Conservation (phyloP, 495 filamentous ascomycete species). For the Penicillium bialowiezense region DNA sequence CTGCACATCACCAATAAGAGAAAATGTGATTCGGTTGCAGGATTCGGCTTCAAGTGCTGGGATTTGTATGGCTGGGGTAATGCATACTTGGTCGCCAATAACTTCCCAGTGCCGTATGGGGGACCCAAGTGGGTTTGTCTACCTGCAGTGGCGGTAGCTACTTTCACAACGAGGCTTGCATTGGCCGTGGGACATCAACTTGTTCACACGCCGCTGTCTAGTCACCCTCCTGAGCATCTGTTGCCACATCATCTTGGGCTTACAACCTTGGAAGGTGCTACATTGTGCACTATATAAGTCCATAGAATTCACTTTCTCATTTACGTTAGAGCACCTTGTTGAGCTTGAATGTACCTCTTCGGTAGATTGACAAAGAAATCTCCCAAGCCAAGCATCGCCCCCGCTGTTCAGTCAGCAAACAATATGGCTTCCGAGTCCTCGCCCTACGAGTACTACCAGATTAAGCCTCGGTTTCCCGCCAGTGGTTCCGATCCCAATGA, state of each 20-base stretch:
- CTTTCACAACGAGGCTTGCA: neutral
- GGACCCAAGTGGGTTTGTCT: neutral
- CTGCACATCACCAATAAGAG: neutral
- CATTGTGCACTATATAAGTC: slow-evolving; percentile 1
- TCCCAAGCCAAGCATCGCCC: neutral
- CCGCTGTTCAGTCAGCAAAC: neutral
- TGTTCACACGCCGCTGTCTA: neutral
- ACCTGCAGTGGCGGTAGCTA: neutral
- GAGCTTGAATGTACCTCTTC: slow-evolving; percentile 9
- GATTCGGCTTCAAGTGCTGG: neutral
- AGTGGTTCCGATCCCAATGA: neutral
- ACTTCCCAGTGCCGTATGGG: neutral
- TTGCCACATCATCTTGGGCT: too few relatives aligned
- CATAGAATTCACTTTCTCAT: too few relatives aligned
- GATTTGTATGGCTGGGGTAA: neutral
- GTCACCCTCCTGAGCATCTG: too few relatives aligned
- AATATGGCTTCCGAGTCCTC: neutral
- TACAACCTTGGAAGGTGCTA: neutral
- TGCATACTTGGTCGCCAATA: neutral
- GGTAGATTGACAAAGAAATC: slow-evolving; percentile 2
- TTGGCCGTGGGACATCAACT: neutral
- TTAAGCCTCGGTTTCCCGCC: neutral
- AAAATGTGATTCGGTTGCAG: neutral
- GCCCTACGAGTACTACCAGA: slow-evolving; percentile 1
- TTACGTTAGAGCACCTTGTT: too few relatives aligned